Evolutionary conservation across 2,329 filamentous ascomycete species (phyloP).

Genomic region (Cladophialophora carrionii): DNA sequence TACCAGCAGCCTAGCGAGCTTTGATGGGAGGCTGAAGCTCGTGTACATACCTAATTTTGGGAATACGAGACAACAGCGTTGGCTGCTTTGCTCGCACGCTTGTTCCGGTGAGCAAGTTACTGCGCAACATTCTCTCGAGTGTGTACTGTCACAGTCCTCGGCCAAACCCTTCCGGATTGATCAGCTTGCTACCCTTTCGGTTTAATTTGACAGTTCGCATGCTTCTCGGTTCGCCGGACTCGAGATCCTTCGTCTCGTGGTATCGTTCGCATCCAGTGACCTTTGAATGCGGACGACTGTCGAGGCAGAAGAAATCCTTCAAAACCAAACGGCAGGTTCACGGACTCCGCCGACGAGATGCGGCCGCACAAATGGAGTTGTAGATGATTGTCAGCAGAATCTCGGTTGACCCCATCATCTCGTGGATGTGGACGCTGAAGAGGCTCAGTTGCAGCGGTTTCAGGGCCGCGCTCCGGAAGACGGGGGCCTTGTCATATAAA

Average conservation of each 20-base stretch:
- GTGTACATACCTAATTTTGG: constrained; percentile 18
- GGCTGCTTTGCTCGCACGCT: background rate
- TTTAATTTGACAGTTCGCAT: background rate
- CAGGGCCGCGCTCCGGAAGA: background rate
- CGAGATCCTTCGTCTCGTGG: background rate
- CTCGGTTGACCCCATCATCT: background rate
- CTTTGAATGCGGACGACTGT: background rate
- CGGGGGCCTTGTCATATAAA: background rate
- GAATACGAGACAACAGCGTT: background rate
- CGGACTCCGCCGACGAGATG: background rate
- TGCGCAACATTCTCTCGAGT: background rate
- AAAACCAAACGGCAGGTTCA: background rate
- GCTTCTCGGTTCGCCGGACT: background rate
- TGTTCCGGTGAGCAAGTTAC: background rate
- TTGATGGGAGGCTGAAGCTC: constrained; percentile 5
- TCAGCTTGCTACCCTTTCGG: background rate
- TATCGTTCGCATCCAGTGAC: background rate
- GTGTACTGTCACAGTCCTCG: background rate
- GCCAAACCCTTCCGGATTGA: background rate
- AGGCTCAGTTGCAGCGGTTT: background rate
- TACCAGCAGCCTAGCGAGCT: background rate
- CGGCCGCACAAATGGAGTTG: background rate
- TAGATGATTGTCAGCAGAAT: background rate
- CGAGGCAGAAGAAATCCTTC: background rate
- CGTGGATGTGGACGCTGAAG: background rate